phyloP scores from a whole-genome alignment of 1,139 yeast genomes.

The Kazachstania sp. region DNA sequence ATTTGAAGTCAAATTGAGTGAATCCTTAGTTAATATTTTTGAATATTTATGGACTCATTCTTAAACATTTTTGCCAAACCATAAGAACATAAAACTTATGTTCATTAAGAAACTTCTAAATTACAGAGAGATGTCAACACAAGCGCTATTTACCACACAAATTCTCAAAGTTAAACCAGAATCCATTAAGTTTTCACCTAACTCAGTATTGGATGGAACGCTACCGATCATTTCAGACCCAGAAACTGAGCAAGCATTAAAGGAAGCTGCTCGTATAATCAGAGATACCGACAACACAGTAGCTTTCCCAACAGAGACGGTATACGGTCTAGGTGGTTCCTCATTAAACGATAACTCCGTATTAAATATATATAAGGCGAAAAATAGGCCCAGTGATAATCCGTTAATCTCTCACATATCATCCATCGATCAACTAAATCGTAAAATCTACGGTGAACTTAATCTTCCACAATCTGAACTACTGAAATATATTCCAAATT shows the following conservation, averaged over 20 bases:
- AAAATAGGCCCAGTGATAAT: slow-evolving; percentile 90
- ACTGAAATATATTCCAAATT: slow-evolving; percentile 46
- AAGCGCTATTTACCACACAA: slow-evolving; percentile 28
- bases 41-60: no score
- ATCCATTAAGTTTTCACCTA: slow-evolving; percentile 35
- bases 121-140: slow-evolving; percentile 1
- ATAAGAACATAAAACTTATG: background rate
- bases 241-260: slow-evolving; percentile 42
- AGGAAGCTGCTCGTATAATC: slow-evolving; percentile 52
- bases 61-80: no score
- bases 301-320: slow-evolving; percentile 96
- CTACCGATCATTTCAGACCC: slow-evolving; percentile 43
- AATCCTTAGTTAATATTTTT: no score
- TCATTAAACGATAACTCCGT: slow-evolving; percentile 71
- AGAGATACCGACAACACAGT: slow-evolving; percentile 50
- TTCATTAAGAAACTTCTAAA: slow-evolving; percentile 2
- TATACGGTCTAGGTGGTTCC: slow-evolving; percentile 90
- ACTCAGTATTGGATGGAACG: slow-evolving; percentile 29
- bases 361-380: slow-evolving; percentile 68
- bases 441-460: slow-evolving; percentile 36
- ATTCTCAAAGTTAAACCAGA: slow-evolving; percentile 40
- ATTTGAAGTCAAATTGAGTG: no score
- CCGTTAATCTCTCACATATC: slow-evolving; percentile 89
- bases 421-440: slow-evolving; percentile 59
- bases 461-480: slow-evolving; percentile 10